A percentile compares a stretch with the other conserved stretches of the same genome.
phyloP scores from a whole-genome alignment of 768 basidiomycete species.

The Calocybe cyanea region DNA sequence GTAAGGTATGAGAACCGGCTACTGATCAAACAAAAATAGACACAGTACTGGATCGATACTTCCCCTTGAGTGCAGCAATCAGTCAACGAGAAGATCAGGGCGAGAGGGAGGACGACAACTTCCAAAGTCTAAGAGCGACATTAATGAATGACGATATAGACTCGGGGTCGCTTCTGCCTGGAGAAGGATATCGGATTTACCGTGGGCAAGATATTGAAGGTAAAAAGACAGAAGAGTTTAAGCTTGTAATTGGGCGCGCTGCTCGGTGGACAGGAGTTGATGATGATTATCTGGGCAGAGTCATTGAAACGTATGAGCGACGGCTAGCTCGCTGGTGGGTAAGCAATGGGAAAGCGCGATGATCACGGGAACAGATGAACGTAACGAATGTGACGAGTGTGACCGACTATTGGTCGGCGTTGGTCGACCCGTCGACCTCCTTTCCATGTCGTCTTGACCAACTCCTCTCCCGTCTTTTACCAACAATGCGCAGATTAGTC shows the following conservation, averaged over 20 bases:
- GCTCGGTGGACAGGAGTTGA: slow-evolving; percentile 54
- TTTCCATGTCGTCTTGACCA: slow-evolving; percentile 12
- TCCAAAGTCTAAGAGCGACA: slow-evolving; percentile 12
- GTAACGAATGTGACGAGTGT: slow-evolving; percentile 15
- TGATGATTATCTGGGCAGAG: slow-evolving; percentile 43
- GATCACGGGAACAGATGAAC: slow-evolving; percentile 11
- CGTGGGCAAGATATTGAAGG: slow-evolving; percentile 67
- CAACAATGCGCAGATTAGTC: slow-evolving; percentile 59
- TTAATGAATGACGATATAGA: not conserved
- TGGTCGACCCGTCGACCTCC: slow-evolving; percentile 7
- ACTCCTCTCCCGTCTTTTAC: not conserved
- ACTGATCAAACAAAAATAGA: slow-evolving; percentile 8
- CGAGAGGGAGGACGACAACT: not conserved
- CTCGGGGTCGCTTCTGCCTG: slow-evolving; percentile 45
- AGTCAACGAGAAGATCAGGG: slow-evolving; percentile 9
- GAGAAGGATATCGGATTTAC: slow-evolving; percentile 62
- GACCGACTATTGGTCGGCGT: slow-evolving; percentile 8
- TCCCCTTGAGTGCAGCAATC: slow-evolving; percentile 29
- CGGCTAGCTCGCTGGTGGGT: slow-evolving; percentile 52
- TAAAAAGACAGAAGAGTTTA: slow-evolving; percentile 46
- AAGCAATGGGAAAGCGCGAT: slow-evolving; percentile 14
- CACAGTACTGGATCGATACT: slow-evolving; percentile 34
- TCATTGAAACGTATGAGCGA: slow-evolving; percentile 66
- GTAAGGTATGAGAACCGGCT: slow-evolving; percentile 12
- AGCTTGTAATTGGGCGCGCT: slow-evolving; percentile 45